A percentile compares a stretch with the other conserved stretches of the same genome.
phyloP scores from a whole-genome alignment of 129 eudicot genomes.

The Artemisia argyi region DNA sequence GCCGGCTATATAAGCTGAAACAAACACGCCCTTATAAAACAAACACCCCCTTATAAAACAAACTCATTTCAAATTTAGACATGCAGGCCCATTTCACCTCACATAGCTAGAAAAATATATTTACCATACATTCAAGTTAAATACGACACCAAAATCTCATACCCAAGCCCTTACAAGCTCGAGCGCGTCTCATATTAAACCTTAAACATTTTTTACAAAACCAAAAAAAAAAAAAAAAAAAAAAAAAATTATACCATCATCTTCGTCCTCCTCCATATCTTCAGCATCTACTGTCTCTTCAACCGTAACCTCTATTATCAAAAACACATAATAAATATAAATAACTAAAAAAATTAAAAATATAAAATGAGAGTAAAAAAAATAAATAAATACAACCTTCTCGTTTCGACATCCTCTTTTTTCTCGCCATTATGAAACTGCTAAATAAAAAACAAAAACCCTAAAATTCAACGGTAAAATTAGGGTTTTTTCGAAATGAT shows the following conservation, averaged over 20 bases:
- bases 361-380: neutral
- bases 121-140: no score
- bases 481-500: neutral
- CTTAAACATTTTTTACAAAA: neutral
- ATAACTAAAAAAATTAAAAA: neutral
- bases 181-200: no score
- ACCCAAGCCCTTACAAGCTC: no score
- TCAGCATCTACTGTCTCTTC: slow-evolving; percentile 38
- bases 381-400: slow-evolving; percentile 37
- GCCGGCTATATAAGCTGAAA: neutral
- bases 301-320: slow-evolving; percentile 24
- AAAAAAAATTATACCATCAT: slow-evolving; percentile 30
- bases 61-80: no score
- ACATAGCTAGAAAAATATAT: no score
- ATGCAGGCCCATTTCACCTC: no score
- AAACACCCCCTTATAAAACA: neutral
- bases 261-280: slow-evolving; percentile 41
- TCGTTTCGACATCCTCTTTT: slow-evolving; percentile 30
- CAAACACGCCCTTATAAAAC: no score
- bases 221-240: neutral
- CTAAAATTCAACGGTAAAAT: slow-evolving; percentile 6
- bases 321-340: neutral
- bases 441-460: slow-evolving; percentile 14
- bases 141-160: no score
- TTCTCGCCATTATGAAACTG: slow-evolving; percentile 30